Evolutionary conservation across 805 yeast genomes (phyloP).

Genomic region (Kuraishia capsulata): DNA sequence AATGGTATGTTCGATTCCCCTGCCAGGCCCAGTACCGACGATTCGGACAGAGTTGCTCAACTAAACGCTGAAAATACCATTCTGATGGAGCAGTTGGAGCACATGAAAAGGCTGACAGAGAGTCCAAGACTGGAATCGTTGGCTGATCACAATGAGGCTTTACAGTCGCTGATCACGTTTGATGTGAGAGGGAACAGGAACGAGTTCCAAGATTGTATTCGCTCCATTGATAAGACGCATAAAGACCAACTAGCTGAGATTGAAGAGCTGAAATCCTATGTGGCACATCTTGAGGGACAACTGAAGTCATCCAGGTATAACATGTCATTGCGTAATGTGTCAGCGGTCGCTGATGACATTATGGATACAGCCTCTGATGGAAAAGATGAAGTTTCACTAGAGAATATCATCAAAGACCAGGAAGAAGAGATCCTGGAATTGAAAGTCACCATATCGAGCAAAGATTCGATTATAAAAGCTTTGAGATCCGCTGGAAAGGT

Average conservation of each 20-base stretch:
- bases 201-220: slow-evolving; percentile 29
- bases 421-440: slow-evolving; percentile 63
- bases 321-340: background rate
- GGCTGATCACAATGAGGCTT: slow-evolving; percentile 47
- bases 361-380: background rate
- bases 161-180: slow-evolving; percentile 47
- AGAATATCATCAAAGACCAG: slow-evolving; percentile 39
- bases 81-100: slow-evolving; percentile 60
- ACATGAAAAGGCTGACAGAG: slow-evolving; percentile 55
- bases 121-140: slow-evolving; percentile 23
- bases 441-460: slow-evolving; percentile 52
- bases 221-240: slow-evolving; percentile 39
- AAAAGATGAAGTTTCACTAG: background rate
- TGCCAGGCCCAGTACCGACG: slow-evolving; percentile 1
- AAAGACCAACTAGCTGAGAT: slow-evolving; percentile 39
- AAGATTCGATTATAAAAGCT: slow-evolving; percentile 73
- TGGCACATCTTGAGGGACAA: slow-evolving; percentile 48
- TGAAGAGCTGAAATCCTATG: slow-evolving; percentile 53
- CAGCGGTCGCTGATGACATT: background rate
- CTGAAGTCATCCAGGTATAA: slow-evolving; percentile 19
- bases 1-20: slow-evolving; percentile 1
- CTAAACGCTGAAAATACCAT: slow-evolving; percentile 54
- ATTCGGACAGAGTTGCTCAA: slow-evolving; percentile 12
- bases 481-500: slow-evolving; percentile 57
- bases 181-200: slow-evolving; percentile 14